Base-by-base conservation (phyloP, 140 eudicot genomes). In the Oenanthe javanica region DNA sequence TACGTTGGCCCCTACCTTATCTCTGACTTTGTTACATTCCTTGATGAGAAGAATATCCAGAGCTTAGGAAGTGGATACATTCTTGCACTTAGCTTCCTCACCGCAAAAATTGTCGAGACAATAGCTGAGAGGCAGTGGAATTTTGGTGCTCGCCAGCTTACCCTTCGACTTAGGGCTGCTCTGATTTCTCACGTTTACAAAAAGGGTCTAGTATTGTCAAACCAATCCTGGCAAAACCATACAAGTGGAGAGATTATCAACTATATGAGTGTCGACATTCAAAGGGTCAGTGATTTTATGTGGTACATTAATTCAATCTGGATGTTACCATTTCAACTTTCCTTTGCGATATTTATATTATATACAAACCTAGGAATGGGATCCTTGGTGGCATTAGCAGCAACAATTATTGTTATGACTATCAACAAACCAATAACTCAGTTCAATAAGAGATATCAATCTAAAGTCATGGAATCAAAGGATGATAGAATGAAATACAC, bases 171-270 rank as follows among this genome's bases (percentile, higher is more conserved):
- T 11, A 59, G 99, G 82, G 97, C 97, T 4, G 97, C 99, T 31
- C 79, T 92, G 72, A 90, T 89, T 76, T 89, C 97, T 54, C 97
- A 86, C 70, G 88, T 92, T 10, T 95, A 95, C 86, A 83, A 88
- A 80, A 95, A 95, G 77, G 97, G 99, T 45, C 89, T 95, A 2
- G 82, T 81, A 18, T 82, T 95, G 83, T 95, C 99, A 45, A 88
- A 89, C 82, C 90, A 88, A 27, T 84, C 97, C 9, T 88, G 97
- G n/a, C 97, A 90, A 83, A 85, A 85, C 80, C 88, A 84, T 75
- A 95, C 93, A 9, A 88, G 97, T 55, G 99, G 99, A 6, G 99
- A 95, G 84, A 92, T 95, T 76, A 95, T 95, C 83, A 95, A 95
- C 79, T 77, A 84, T 38, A 92, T 95, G 99, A 89, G 97, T 79